Conservation (phyloP, 1,284 basidiomycete species). For the Singerocomus inundabilis region DNA sequence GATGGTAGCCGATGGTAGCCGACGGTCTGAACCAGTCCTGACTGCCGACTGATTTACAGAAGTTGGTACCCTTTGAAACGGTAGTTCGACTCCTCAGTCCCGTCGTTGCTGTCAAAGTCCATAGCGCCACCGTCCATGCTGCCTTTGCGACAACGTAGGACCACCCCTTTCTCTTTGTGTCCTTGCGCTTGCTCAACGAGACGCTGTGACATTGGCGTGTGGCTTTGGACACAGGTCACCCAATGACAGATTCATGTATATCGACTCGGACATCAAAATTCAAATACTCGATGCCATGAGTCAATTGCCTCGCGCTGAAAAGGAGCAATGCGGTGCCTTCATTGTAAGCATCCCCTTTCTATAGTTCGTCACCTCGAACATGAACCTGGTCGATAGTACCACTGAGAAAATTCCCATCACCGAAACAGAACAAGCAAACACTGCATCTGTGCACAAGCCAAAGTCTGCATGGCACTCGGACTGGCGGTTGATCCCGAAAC, state of each 20-base stretch:
- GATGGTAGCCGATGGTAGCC: too few relatives aligned
- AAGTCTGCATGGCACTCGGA: slow-evolving; percentile 27
- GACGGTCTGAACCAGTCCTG: too few relatives aligned
- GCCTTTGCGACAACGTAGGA: slow-evolving; percentile 60
- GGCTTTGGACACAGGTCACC: slow-evolving; percentile 2
- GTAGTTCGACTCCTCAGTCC: slow-evolving; percentile 75
- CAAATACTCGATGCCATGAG: slow-evolving; percentile 69
- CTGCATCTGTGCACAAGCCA: slow-evolving; percentile 12
- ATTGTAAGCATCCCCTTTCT: slow-evolving; percentile 46
- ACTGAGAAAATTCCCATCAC: slow-evolving; percentile 22
- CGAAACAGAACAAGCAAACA: slow-evolving; percentile 31
- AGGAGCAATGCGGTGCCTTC: slow-evolving; percentile 86
- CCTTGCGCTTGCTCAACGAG: neutral
- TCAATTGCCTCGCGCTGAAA: slow-evolving; percentile 71
- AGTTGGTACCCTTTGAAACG: slow-evolving; percentile 70
- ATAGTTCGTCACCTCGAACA: slow-evolving; percentile 46
- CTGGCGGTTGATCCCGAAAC: slow-evolving; percentile 34
- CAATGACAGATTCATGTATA: slow-evolving; percentile 44
- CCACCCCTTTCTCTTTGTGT: too few relatives aligned
- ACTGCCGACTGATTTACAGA: too few relatives aligned
- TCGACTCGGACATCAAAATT: slow-evolving; percentile 69
- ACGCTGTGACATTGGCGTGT: neutral
- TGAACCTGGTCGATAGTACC: slow-evolving; percentile 48
- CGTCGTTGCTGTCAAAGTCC: slow-evolving; percentile 77
- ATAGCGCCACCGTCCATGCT: slow-evolving; percentile 76